Percentiles rank a stretch among this genome's conserved stretches.
These are phyloP conservation scores for Penicillium ucsense DNA, from an alignment of 495 filamentous ascomycete genomes.

Conservation along the genomic window DNA sequence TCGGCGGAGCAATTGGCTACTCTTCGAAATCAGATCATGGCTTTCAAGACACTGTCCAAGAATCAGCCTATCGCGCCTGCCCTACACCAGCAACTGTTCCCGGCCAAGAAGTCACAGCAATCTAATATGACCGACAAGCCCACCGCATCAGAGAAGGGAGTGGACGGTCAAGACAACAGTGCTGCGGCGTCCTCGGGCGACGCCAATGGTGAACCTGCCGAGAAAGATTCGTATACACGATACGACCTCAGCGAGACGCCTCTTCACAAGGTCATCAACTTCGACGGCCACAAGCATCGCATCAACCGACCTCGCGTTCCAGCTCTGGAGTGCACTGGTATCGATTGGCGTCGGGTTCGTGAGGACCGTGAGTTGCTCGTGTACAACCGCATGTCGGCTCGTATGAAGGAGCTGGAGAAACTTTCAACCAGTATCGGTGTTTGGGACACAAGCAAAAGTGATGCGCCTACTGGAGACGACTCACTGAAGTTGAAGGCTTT, in stretches of 20 bases:
- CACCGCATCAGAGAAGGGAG: constrained; percentile 39
- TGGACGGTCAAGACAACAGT: constrained; percentile 39
- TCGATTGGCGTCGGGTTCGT: constrained; percentile 64
- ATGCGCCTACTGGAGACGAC: constrained; percentile 63
- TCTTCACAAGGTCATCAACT: constrained; percentile 55
- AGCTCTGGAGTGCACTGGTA: constrained; percentile 78
- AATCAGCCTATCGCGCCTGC: constrained; percentile 66
- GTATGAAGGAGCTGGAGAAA: constrained; percentile 72
- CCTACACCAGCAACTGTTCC: constrained; percentile 67
- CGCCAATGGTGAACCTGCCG: constrained; percentile 16
- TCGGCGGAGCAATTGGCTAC: constrained; percentile 59
- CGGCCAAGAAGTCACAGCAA: constrained; percentile 55
- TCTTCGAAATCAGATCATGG: constrained; percentile 67
- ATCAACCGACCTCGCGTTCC: constrained; percentile 68
- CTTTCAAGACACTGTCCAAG: constrained; percentile 74
- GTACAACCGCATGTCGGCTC: constrained; percentile 77
- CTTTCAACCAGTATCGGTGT: constrained; percentile 72
- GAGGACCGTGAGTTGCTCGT: constrained; percentile 79
- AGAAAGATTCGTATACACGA: constrained; percentile 45
- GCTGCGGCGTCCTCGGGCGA: constrained; percentile 26
- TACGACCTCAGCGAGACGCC: constrained; percentile 58
- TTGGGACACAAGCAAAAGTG: constrained; percentile 69
- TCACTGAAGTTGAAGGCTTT: constrained; percentile 78
- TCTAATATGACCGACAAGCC: constrained; percentile 49
- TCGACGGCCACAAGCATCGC: constrained; percentile 64